Conservation (phyloP, 768 basidiomycete species). For the Podaxis sp. region DNA sequence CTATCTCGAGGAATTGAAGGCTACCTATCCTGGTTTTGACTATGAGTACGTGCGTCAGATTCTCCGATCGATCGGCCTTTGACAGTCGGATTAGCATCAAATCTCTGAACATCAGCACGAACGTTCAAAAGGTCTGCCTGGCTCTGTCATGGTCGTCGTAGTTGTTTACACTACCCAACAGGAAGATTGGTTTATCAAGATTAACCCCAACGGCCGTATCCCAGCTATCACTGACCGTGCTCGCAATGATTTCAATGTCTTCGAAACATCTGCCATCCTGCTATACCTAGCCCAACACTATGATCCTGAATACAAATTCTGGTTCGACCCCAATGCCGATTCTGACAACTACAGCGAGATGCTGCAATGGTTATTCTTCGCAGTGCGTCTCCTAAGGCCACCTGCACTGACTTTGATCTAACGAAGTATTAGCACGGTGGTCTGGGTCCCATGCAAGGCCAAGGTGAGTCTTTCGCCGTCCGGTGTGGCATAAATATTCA, state of each 20-base stretch:
- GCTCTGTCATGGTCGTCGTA: neutral
- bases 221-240: constrained; percentile 64
- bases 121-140: constrained; percentile 67
- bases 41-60: constrained; percentile 44
- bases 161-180: constrained; percentile 16
- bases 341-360: constrained; percentile 68
- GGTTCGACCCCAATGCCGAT: constrained; percentile 52
- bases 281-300: constrained; percentile 82
- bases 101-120: constrained; percentile 57
- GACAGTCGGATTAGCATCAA: constrained; percentile 36
- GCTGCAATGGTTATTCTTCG: constrained; percentile 88
- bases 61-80: neutral
- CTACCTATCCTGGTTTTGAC: constrained; percentile 44
- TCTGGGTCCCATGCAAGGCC: constrained; percentile 88
- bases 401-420: neutral
- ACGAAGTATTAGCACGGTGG: constrained; percentile 61
- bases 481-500: neutral
- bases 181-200: constrained; percentile 72
- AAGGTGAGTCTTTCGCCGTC: constrained; percentile 29
- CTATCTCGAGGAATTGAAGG: constrained; percentile 64
- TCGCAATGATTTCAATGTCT: constrained; percentile 63
- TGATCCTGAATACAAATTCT: constrained; percentile 73
- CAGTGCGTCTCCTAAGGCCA: constrained; percentile 35
- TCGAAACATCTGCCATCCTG: constrained; percentile 81
- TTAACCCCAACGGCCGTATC: constrained; percentile 76